Evolutionary conservation across 1,284 basidiomycete genomes (phyloP), one percentile per base, ranked within the genome.

Genomic region (Microbotryum lychnidis-dioicae): DNA sequence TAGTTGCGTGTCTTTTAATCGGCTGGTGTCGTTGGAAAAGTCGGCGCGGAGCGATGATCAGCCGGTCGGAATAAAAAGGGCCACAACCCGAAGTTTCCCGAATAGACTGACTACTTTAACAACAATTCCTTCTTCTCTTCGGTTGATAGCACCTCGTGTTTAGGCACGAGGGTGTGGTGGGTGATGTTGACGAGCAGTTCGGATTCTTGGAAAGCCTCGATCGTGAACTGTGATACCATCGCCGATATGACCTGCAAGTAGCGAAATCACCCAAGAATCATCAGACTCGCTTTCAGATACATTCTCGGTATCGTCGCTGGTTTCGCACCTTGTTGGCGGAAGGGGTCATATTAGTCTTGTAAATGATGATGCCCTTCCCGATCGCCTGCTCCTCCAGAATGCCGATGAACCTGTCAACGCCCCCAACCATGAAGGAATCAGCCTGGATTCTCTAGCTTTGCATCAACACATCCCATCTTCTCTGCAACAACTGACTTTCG

Each of bases 141-240:
- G 23, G 82, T 77, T 10, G 83, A 83, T 69, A 98, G 82, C 61
- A 98, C 87, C 70, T 93, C 86, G 74, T 99, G 96, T 68, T 84
- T 84, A 51, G 96, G 96, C 5, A 99, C 96, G 44, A 99, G 82
- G 48, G 89, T 89, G 74, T 99, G 96, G 42, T 77, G 76, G 20
- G 91, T 94, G 71, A 99, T 98, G 77, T 99, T 98, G 68, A 99
- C 96, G 5, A 98, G 82, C 50, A 99, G 79, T 76, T 96, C 92
- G 7, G 91, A 84, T 77, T 99, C 96, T 33, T 92, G 88, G 75
- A 98, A 98, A 72, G 97, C 94, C 75, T 98, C 96, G 45, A 98
- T 81, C 63, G 84, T 83, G 78, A 90, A 97, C 71, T 89, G 84
- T 47, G 82, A 76, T 58, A 87, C 82, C 87, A 96, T 90, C 23